These are phyloP conservation scores for Amanita polypyramis DNA, from an alignment of 768 basidiomycete genomes.

Conservation along the genomic window DNA sequence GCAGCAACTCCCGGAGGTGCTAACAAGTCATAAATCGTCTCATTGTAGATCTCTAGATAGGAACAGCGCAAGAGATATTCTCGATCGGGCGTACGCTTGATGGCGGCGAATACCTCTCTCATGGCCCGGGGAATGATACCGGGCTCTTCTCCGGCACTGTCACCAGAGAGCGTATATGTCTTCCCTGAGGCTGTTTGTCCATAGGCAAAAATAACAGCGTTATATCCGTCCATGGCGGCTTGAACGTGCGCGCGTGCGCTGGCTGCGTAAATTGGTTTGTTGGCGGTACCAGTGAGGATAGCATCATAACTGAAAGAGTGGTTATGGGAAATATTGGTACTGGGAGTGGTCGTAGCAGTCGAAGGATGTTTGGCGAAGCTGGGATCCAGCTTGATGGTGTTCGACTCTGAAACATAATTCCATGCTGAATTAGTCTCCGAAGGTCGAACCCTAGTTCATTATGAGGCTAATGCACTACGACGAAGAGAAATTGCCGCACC, in stretches of 20 bases:
- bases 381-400: conserved; percentile 52
- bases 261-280: conserved; percentile 69
- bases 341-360: conserved; percentile 17
- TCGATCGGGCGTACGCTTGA: conserved; percentile 63
- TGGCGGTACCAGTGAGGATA: conserved; percentile 68
- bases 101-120: conserved; percentile 83
- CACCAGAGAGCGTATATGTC: conserved; percentile 54
- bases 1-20: conserved; percentile 49
- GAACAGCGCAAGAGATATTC: conserved; percentile 94
- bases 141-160: conserved; percentile 54
- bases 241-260: conserved; percentile 72
- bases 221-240: conserved; percentile 95
- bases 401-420: conserved; percentile 32
- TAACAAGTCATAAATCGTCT: conserved; percentile 78
- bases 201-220: conserved; percentile 91
- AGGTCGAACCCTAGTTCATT: conserved; percentile 48
- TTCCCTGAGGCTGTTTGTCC: conserved; percentile 78
- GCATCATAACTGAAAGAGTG: conserved; percentile 56
- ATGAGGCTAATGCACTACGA: background rate
- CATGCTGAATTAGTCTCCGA: conserved; percentile 43
- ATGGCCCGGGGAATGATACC: conserved; percentile 93
- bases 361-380: conserved; percentile 36
- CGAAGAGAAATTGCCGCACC: conserved; percentile 29
- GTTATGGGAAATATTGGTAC: background rate
- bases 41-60: conserved; percentile 97